These are phyloP conservation scores for Colletotrichum falcatum DNA, from an alignment of 2,329 filamentous ascomycete genomes.

Conservation along the genomic window DNA sequence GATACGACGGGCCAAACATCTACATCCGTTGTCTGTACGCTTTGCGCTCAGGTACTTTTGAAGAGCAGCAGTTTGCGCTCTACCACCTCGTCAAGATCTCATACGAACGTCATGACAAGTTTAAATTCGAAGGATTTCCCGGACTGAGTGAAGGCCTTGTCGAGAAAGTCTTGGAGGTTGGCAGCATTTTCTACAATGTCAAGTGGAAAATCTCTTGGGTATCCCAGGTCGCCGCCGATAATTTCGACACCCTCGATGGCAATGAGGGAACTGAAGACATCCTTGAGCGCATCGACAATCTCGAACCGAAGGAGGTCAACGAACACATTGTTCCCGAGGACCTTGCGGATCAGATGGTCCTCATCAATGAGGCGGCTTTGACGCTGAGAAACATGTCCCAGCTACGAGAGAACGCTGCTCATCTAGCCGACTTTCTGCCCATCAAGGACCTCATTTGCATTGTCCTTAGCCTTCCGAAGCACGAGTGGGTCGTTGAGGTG, in stretches of 20 bases:
- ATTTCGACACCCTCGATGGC: conserved; percentile 59
- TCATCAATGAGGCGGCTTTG: conserved; percentile 86
- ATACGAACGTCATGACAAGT: conserved; percentile 93
- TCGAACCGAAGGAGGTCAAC: conserved; percentile 67
- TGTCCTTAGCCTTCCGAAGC: conserved; percentile 79
- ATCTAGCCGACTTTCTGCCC: conserved; percentile 77
- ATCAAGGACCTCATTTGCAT: conserved; percentile 88
- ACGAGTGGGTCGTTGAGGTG: conserved; percentile 81
- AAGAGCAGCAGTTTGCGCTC: conserved; percentile 91
- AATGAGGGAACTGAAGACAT: conserved; percentile 63
- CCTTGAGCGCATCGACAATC: conserved; percentile 75
- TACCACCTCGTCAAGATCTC: conserved; percentile 97
- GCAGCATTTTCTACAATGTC: conserved; percentile 83
- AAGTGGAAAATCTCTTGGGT: conserved; percentile 83
- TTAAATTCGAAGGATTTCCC: conserved; percentile 92
- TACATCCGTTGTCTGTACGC: conserved; percentile 90
- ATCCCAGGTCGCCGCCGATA: conserved; percentile 54
- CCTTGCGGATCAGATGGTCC: conserved; percentile 77
- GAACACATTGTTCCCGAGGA: conserved; percentile 79
- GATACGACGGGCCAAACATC: conserved; percentile 85
- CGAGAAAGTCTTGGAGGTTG: conserved; percentile 84
- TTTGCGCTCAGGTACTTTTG: conserved; percentile 80
- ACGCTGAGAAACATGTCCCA: conserved; percentile 98
- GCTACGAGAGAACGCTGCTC: conserved; percentile 86
- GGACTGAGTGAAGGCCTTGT: conserved; percentile 89